Conservation (phyloP, 768 basidiomycete genomes). For the Kwoniella dendrophila region DNA sequence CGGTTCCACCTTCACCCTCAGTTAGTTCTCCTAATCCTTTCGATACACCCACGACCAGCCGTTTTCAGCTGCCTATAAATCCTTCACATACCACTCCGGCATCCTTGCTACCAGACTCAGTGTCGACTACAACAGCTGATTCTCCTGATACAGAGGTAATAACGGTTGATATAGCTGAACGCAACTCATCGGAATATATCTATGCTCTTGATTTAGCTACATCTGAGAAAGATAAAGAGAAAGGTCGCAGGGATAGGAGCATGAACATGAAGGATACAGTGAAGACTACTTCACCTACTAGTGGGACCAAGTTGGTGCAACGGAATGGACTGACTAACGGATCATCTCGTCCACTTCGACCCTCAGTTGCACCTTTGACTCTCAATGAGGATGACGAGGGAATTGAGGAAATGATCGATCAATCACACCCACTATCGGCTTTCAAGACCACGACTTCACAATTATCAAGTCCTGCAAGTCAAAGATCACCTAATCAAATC, state of each 20-base stretch:
- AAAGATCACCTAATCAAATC: background rate
- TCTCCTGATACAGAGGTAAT: too few species aligned
- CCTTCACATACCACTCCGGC: constrained; percentile 3
- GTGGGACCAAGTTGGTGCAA: background rate
- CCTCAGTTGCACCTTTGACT: constrained; percentile 10
- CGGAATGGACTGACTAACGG: background rate
- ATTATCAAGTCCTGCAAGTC: background rate
- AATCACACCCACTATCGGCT: constrained; percentile 10
- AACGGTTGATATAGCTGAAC: too few species aligned
- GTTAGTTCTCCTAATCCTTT: background rate
- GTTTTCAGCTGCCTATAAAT: background rate
- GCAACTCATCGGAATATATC: too few species aligned
- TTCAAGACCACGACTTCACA: too few species aligned
- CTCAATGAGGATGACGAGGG: constrained; percentile 5
- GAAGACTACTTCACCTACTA: background rate
- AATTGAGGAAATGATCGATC: constrained; percentile 2
- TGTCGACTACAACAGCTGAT: too few species aligned
- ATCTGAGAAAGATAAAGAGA: too few species aligned
- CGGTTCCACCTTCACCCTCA: constrained; percentile 4
- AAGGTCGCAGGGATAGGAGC: too few species aligned
- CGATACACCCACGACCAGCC: background rate
- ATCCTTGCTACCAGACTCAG: background rate
- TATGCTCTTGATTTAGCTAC: too few species aligned
- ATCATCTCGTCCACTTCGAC: constrained; percentile 17
- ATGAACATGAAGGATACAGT: background rate